Base-by-base conservation (phyloP, 495 filamentous ascomycete species). In the Aspergillus mulundensis region DNA sequence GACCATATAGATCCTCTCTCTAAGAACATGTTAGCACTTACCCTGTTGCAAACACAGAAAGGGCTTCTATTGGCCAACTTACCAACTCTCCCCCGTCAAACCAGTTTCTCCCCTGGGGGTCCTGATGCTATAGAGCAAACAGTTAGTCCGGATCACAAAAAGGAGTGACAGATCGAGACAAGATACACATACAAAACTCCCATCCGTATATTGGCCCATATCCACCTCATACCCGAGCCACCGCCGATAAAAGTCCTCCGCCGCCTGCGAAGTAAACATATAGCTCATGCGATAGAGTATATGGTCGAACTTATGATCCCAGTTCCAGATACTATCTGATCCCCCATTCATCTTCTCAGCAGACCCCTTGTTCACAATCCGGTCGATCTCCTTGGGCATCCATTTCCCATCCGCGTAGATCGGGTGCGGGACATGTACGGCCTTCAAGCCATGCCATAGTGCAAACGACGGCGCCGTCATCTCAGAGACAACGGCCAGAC, bases 401-500 rank as follows among this genome's bases (percentile, higher is more conserved):
- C 84, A 89, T 7, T 75, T 70, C 28, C 81, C 76, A 58, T 87
- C 84, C n/a, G 83, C 77, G 67, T 80, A 90, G 41, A 89, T 81
- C 1, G 87, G 86, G 61, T 88, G 82, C 5, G 56, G 56, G 2
- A 41, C 56, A 38, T 53, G 28, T 16, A 58, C 56, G 30, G 56
- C 49, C 32, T 90, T 90, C 48, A 89, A 71, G 5, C 87, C 87
- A 66, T 90, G 86, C 19, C 86, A 76, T 7, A 90, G 70, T 0
- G 85, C 77, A 1, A 77, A 77, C 0, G 84, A 86, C 43, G 79
- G 78, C 0, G 85, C 78, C 47, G 76, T 81, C 84, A 88, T 87
- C 61, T 90, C 86, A 1, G 83, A 82, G 12, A 76, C 79, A 48
- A 89, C 74, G 50, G 79, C 76, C 25, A 83, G 77, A 23, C 87